Evolutionary conservation across 1,139 yeast genomes (phyloP), one percentile per base, ranked within the genome.

Genomic region (Sugiyamaella xylanicola): DNA sequence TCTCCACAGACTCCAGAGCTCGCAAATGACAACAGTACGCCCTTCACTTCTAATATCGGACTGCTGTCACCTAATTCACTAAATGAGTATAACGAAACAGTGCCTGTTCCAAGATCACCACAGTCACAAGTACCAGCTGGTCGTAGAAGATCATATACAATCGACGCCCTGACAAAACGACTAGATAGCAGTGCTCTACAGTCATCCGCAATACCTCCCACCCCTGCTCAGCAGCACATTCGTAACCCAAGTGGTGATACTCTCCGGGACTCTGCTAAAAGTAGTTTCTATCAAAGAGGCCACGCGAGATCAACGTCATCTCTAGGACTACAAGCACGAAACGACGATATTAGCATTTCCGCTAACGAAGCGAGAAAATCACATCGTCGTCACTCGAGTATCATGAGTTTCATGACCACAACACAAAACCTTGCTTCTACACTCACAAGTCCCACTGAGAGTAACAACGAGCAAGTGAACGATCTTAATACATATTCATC

Each of bases 331-430:
- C 27, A 42, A 27, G 54, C 46, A n/a, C 36, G 52, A 32, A 45
- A 32, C 17, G 48, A 44, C 39, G 53, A 48, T 42, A 45, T 53
- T 1, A 45, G 39, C 25, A 44, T 48, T 9, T 41, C 56, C 3
- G 49, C 57, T 8, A 55, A 54, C 4, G 59, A 56, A 13, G 58
- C 37, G 2, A 44, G 59, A 25, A 57, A 53, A 45, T 51, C 54
- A 4, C 64, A 61, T 41, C 58, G 64, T 4, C 57, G 64, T 17
- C 64, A 61, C 42, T 61, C 64, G 2, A 55, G 60, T 36, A 59
- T 61, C 5, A 37, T 61, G 58, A 58, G 62, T 8, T 56, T 59
- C 43, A 41, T 58, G 53, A 36, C 50, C 29, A 36, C 50, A 3
- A 17, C 47, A 5, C 50, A 21, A 13, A 51, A 60, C 45, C 46